phyloP scores from a whole-genome alignment of 2,329 filamentous ascomycete genomes.

The Sordariomycetes sp. region DNA sequence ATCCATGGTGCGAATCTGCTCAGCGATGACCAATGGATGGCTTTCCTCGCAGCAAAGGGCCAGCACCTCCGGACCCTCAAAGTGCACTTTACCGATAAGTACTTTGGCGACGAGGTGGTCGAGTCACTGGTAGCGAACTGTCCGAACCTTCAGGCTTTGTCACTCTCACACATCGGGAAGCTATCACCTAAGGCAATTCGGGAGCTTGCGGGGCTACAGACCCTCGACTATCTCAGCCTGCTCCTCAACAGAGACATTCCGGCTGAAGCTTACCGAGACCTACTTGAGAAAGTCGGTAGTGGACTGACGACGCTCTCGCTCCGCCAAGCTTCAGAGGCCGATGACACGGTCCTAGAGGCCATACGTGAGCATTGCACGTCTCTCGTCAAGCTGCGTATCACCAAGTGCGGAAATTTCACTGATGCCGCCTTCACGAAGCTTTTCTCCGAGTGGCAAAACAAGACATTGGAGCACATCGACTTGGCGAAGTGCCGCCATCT shows the following conservation, averaged over 20 bases:
- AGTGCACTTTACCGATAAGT: slow-evolving; percentile 73
- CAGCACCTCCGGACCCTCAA: slow-evolving; percentile 55
- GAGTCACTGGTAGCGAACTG: slow-evolving; percentile 52
- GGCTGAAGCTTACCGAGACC: slow-evolving; percentile 44
- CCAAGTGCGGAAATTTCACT: slow-evolving; percentile 63
- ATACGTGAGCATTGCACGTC: slow-evolving; percentile 60
- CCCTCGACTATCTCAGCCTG: slow-evolving; percentile 66
- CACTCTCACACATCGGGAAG: slow-evolving; percentile 71
- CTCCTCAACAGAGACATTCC: slow-evolving; percentile 49
- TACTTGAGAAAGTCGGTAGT: slow-evolving; percentile 52
- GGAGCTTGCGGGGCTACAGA: slow-evolving; percentile 48
- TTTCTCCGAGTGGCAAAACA: slow-evolving; percentile 69
- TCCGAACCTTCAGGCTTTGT: slow-evolving; percentile 61
- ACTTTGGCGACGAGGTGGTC: slow-evolving; percentile 65
- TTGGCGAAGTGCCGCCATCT: slow-evolving; percentile 68
- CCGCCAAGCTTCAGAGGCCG: slow-evolving; percentile 52
- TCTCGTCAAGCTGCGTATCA: slow-evolving; percentile 70
- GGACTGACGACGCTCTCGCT: slow-evolving; percentile 70
- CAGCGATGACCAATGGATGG: slow-evolving; percentile 63
- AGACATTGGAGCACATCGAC: slow-evolving; percentile 59
- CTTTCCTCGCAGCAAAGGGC: slow-evolving; percentile 58
- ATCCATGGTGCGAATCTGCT: slow-evolving; percentile 80
- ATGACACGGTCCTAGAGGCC: slow-evolving; percentile 58
- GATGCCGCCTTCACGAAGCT: slow-evolving; percentile 64
- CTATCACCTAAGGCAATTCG: slow-evolving; percentile 56